Evolutionary conservation across 2,329 filamentous ascomycete species (phyloP).

Genomic region (Alternaria tenuissima): DNA sequence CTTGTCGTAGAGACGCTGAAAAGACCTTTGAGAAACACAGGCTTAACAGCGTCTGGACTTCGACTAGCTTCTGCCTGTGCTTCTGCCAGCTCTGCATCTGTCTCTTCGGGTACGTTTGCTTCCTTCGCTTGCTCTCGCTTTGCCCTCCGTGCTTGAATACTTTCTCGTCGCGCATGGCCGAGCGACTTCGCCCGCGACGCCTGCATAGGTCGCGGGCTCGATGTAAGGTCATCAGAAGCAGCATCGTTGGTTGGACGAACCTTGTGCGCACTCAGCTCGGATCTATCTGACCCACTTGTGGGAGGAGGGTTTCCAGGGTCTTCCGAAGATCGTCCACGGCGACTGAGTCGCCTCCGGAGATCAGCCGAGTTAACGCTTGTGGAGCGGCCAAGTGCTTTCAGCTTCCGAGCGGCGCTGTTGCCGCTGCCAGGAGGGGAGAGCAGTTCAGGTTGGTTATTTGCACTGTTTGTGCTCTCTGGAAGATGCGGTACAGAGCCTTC

Average conservation of each 20-base stretch:
- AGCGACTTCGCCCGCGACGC: constrained; percentile 78
- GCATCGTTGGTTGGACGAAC: constrained; percentile 58
- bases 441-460: constrained; percentile 77
- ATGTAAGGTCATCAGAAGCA: constrained; percentile 59
- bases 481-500: constrained; percentile 61
- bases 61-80: constrained; percentile 61
- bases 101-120: constrained; percentile 88
- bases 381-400: constrained; percentile 79
- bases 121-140: constrained; percentile 76
- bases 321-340: constrained; percentile 63
- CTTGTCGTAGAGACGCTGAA: constrained; percentile 98
- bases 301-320: constrained; percentile 70
- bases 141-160: constrained; percentile 85
- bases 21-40: constrained; percentile 92
- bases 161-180: constrained; percentile 87
- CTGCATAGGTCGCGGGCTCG: constrained; percentile 41
- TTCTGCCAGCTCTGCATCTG: constrained; percentile 75
- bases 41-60: constrained; percentile 84
- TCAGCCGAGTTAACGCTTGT: constrained; percentile 93
- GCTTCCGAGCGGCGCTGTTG: constrained; percentile 64
- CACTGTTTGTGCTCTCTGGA: constrained; percentile 62
- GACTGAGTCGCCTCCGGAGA: constrained; percentile 70
- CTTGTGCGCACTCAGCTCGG: constrained; percentile 60
- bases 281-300: constrained; percentile 82
- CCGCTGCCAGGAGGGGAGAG: constrained; percentile 73